Evolutionary conservation across 2,329 filamentous ascomycete species (phyloP).

Genomic region (Keithomyces neogunnii): DNA sequence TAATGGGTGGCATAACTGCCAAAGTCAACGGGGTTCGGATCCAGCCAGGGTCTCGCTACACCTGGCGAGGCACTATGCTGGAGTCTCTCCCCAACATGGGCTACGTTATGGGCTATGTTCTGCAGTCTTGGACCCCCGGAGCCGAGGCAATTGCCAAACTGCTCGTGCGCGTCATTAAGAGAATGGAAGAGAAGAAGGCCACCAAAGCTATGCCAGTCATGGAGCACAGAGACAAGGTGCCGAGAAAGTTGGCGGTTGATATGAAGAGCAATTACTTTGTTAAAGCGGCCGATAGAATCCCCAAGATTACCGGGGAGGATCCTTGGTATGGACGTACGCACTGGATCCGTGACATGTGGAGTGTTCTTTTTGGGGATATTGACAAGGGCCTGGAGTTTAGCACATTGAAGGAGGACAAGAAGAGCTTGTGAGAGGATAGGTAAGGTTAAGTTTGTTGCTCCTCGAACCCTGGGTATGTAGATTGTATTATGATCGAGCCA

Average conservation of each 20-base stretch:
- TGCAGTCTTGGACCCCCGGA: slow-evolving; percentile 59
- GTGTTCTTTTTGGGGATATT: slow-evolving; percentile 20
- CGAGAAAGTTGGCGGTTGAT: slow-evolving; percentile 16
- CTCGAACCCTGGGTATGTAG: neutral
- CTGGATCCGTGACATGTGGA: slow-evolving; percentile 21
- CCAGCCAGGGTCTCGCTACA: slow-evolving; percentile 39
- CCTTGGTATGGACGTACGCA: slow-evolving; percentile 28
- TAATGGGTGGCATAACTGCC: slow-evolving; percentile 45
- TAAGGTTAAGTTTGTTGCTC: neutral
- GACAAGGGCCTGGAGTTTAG: slow-evolving; percentile 23
- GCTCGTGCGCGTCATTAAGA: slow-evolving; percentile 40
- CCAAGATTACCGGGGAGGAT: slow-evolving; percentile 24
- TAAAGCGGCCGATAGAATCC: slow-evolving; percentile 26
- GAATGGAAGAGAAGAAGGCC: slow-evolving; percentile 40
- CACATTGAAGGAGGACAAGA: slow-evolving; percentile 18
- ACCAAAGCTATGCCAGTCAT: slow-evolving; percentile 37
- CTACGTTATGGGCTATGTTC: slow-evolving; percentile 56
- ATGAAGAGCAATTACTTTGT: slow-evolving; percentile 26
- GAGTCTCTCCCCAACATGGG: slow-evolving; percentile 57
- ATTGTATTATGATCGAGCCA: neutral
- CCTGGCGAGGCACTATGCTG: slow-evolving; percentile 59
- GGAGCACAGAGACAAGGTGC: slow-evolving; percentile 14
- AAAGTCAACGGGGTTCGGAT: slow-evolving; percentile 45
- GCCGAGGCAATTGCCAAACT: slow-evolving; percentile 43
- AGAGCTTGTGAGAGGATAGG: slow-evolving; percentile 13